Percentiles rank a stretch among this genome's conserved stretches.
Conservation (phyloP, 2,329 filamentous ascomycete species). For the Ceratocystis destructans region DNA sequence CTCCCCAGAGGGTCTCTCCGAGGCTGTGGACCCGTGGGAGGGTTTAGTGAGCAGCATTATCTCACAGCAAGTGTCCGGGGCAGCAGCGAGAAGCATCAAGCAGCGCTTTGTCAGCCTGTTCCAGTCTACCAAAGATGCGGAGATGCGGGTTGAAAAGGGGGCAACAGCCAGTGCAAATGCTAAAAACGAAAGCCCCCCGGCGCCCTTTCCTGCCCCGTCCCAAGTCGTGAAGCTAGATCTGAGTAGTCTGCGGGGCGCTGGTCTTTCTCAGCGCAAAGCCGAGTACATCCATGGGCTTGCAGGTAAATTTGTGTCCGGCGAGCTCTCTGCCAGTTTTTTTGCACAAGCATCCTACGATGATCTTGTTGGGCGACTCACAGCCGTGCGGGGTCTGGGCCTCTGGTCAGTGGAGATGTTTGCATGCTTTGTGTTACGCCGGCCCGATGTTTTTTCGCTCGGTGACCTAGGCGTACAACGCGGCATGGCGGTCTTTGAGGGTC, state of each 20-base stretch:
- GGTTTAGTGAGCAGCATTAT: conserved; percentile 78
- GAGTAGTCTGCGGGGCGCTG: conserved; percentile 62
- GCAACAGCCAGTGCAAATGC: not conserved
- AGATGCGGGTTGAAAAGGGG: conserved; percentile 12
- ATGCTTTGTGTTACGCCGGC: conserved; percentile 82
- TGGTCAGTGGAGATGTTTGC: conserved; percentile 99
- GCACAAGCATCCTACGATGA: conserved; percentile 67
- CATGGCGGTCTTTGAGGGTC: conserved; percentile 76
- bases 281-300: conserved; percentile 86
- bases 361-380: conserved; percentile 65
- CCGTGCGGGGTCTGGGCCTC: conserved; percentile 70
- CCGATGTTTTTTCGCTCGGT: conserved; percentile 85
- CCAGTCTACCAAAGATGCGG: conserved; percentile 25
- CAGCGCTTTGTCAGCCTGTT: conserved; percentile 71
- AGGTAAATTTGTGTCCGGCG: conserved; percentile 61
- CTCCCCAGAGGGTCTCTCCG: conserved; percentile 64
- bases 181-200: not conserved
- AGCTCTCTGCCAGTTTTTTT: conserved; percentile 63
- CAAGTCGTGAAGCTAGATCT: conserved; percentile 54
- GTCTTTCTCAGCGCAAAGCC: conserved; percentile 85
- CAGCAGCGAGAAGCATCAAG: conserved; percentile 80
- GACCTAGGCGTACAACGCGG: conserved; percentile 90
- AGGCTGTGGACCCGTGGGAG: conserved; percentile 78
- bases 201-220: conserved; percentile 58
- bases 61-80: conserved; percentile 88